phyloP scores from a whole-genome alignment of 225 moss, liverwort and hornwort genomes.

The Takakia lepidozioides region DNA sequence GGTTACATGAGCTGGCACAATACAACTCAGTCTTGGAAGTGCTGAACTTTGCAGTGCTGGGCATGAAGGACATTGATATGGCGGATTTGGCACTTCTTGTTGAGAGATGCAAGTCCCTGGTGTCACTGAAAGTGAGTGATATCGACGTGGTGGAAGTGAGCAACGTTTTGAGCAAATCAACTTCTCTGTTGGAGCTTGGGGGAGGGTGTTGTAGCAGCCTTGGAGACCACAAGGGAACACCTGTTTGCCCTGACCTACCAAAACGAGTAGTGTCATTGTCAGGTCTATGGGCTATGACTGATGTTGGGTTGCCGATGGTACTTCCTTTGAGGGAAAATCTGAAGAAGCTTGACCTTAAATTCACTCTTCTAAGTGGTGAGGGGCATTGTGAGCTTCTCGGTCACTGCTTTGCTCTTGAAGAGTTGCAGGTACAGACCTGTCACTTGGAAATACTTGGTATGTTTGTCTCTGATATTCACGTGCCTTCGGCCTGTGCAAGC shows the following conservation, averaged over 20 bases:
- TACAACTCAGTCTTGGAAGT: constrained; percentile 56
- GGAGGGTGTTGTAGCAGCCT: constrained; percentile 47
- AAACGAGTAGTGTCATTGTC: constrained; percentile 36
- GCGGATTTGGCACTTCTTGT: constrained; percentile 51
- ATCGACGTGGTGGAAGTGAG: constrained; percentile 53
- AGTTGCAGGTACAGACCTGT: constrained; percentile 14
- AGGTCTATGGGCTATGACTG: constrained; percentile 54
- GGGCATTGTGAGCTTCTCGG: constrained; percentile 24
- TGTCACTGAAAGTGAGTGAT: constrained; percentile 69
- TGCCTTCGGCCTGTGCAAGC: too few relatives aligned
- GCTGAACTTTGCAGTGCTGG: constrained; percentile 45
- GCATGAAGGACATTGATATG: constrained; percentile 33
- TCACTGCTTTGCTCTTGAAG: constrained; percentile 26
- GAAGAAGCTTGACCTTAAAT: constrained; percentile 32
- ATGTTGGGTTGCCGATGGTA: constrained; percentile 36
- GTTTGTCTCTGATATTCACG: too few relatives aligned
- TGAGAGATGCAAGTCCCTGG: constrained; percentile 69
- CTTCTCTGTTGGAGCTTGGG: constrained; percentile 54
- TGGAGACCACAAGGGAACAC: constrained; percentile 15
- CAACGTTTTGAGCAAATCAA: constrained; percentile 32
- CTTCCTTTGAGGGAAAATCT: constrained; percentile 16
- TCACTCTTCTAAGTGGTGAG: constrained; percentile 8
- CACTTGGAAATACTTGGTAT: too few relatives aligned
- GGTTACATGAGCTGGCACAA: constrained; percentile 54
- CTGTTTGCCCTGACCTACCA: constrained; percentile 21